Percentiles rank a stretch among this genome's conserved stretches.
Evolutionary conservation across 2,329 filamentous ascomycete species (phyloP).

Genomic region (Venturia aucupariae): DNA sequence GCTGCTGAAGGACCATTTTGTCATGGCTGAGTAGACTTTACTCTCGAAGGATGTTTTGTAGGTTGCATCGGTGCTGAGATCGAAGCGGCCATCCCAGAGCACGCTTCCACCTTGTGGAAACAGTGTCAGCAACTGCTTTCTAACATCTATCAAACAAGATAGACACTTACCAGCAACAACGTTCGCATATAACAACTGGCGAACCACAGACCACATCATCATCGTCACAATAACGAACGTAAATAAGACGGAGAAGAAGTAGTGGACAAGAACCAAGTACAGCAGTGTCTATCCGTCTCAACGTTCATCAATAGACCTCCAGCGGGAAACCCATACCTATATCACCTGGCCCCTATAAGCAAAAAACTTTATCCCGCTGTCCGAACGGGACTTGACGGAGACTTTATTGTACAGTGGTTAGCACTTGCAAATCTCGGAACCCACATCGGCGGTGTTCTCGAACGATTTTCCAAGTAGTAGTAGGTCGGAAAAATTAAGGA

Average conservation of each 20-base stretch:
- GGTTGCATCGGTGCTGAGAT: conserved; percentile 30
- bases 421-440: not conserved
- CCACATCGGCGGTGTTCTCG: not conserved
- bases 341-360: not conserved
- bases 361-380: not conserved
- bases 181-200: not conserved
- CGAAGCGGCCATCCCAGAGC: conserved; percentile 58
- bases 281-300: not conserved
- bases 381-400: not conserved
- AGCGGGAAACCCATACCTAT: not conserved
- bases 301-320: too few relatives aligned
- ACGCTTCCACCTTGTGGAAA: conserved; percentile 32
- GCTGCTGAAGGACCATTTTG: conserved; percentile 58
- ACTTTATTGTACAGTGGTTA: not conserved
- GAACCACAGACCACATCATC: not conserved
- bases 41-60: conserved; percentile 25
- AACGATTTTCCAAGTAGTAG: not conserved
- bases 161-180: not conserved
- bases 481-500: not conserved
- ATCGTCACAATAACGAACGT: not conserved
- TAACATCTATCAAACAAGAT: not conserved
- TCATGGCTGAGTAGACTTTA: conserved; percentile 37
- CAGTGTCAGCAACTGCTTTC: not conserved
- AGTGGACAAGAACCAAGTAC: not conserved
- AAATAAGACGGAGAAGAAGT: not conserved